phyloP scores from a whole-genome alignment of 306 rosid species.

The Erythrophleum fordii region DNA sequence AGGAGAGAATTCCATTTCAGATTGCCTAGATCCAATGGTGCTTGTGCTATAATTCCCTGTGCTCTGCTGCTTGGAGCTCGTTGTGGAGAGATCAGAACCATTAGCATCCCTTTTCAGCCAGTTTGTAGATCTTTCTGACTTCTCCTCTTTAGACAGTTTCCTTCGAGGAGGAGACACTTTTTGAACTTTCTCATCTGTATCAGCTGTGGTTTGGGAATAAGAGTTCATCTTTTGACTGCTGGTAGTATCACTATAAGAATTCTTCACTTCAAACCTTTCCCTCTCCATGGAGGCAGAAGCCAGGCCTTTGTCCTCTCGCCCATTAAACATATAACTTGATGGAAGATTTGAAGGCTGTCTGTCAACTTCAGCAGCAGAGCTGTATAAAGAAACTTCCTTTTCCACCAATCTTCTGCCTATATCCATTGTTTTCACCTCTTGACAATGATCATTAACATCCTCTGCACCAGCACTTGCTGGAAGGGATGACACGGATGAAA shows the following conservation, averaged over 20 bases:
- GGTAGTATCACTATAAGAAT: conserved; percentile 52
- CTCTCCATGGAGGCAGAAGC: conserved; percentile 60
- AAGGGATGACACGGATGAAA: conserved; percentile 54
- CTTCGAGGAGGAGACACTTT: conserved; percentile 89
- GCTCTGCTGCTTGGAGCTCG: conserved; percentile 63
- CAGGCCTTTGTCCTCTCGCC: conserved; percentile 70
- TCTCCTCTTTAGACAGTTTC: conserved; percentile 76
- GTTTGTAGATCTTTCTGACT: conserved; percentile 72
- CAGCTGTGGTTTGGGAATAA: conserved; percentile 59
- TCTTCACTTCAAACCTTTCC: conserved; percentile 74
- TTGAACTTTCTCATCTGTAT: conserved; percentile 74
- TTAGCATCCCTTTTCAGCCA: conserved; percentile 67
- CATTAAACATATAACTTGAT: conserved; percentile 57
- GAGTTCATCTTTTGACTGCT: conserved; percentile 60
- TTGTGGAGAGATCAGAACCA: conserved; percentile 56
- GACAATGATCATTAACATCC: conserved; percentile 66
- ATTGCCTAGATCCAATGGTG: conserved; percentile 56
- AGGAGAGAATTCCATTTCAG: conserved; percentile 57
- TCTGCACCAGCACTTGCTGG: conserved; percentile 61
- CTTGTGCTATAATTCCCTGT: conserved; percentile 49
- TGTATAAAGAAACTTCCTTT: conserved; percentile 62
- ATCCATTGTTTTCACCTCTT: conserved; percentile 72
- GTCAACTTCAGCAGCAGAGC: conserved; percentile 62
- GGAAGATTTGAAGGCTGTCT: conserved; percentile 57
- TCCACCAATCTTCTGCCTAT: conserved; percentile 66